phyloP scores from a whole-genome alignment of 106 monocot genomes.

The Alisma plantagoaquatica region DNA sequence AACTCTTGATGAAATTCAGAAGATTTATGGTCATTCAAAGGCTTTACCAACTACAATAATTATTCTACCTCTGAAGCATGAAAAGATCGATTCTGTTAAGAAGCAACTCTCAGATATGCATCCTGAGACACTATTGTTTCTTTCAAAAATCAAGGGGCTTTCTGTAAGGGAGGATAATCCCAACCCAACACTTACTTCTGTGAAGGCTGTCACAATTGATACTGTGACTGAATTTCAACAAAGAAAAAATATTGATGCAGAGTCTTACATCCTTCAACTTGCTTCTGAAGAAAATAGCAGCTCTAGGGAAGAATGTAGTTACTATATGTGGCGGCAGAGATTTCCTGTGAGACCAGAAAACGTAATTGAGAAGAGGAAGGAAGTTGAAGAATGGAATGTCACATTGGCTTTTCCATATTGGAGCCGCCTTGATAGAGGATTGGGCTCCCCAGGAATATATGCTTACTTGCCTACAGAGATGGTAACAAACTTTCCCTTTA shows the following conservation, averaged over 20 bases:
- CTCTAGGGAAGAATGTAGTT: constrained; percentile 23
- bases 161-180: constrained; percentile 29
- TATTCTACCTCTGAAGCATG: constrained; percentile 38
- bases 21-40: constrained; percentile 23
- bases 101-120: constrained; percentile 34
- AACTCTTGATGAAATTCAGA: constrained; percentile 20
- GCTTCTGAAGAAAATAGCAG: constrained; percentile 13
- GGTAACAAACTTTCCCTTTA: constrained; percentile 24
- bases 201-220: constrained; percentile 27
- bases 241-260: constrained; percentile 38
- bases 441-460: constrained; percentile 22
- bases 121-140: constrained; percentile 43
- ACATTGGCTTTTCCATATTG: constrained; percentile 37
- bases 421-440: constrained; percentile 22
- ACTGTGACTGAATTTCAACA: constrained; percentile 29
- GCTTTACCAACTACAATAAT: constrained; percentile 32
- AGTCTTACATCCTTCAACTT: constrained; percentile 34
- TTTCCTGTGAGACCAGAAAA: constrained; percentile 39
- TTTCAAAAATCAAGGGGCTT: constrained; percentile 35
- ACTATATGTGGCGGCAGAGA: constrained; percentile 64
- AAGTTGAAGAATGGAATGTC: constrained; percentile 43
- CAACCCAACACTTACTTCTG: constrained; percentile 12
- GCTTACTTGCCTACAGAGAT: constrained; percentile 55
- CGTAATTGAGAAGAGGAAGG: constrained; percentile 30
- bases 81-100: constrained; percentile 31